Percentiles rank a stretch among this genome's conserved stretches.
phyloP scores from a whole-genome alignment of 805 yeast species.

The Soucietia sequanensis region DNA sequence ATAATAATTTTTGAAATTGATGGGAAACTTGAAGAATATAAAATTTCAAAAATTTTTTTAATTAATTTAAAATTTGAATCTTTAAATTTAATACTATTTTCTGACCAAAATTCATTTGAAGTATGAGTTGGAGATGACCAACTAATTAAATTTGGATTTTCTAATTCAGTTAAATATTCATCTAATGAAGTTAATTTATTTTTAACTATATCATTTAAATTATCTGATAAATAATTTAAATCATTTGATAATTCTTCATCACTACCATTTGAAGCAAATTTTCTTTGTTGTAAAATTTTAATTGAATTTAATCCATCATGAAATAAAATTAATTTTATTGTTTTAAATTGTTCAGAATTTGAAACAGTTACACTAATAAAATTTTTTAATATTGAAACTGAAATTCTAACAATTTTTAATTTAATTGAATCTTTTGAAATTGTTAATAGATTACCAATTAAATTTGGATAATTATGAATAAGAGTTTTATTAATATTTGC shows the following conservation, averaged over 20 bases:
- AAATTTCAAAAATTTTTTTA: slow-evolving; percentile 55
- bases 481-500: slow-evolving; percentile 46
- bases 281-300: slow-evolving; percentile 73
- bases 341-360: slow-evolving; percentile 38
- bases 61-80: slow-evolving; percentile 73
- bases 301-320: slow-evolving; percentile 73
- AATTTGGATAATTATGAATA: slow-evolving; percentile 52
- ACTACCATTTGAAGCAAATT: slow-evolving; percentile 65
- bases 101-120: slow-evolving; percentile 86
- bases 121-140: slow-evolving; percentile 83
- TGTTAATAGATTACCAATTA: slow-evolving; percentile 50
- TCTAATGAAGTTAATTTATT: slow-evolving; percentile 83
- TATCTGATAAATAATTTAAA: slow-evolving; percentile 54
- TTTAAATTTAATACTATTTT: slow-evolving; percentile 73
- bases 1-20: slow-evolving; percentile 31
- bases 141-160: slow-evolving; percentile 75
- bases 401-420: slow-evolving; percentile 84
- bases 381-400: slow-evolving; percentile 72
- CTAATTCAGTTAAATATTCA: slow-evolving; percentile 83
- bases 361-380: slow-evolving; percentile 40
- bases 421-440: slow-evolving; percentile 81
- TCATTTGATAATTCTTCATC: slow-evolving; percentile 87
- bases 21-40: slow-evolving; percentile 28
- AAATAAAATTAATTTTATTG: slow-evolving; percentile 66
- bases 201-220: slow-evolving; percentile 70